A percentile compares a stretch with the other conserved stretches of the same genome.
Conservation (phyloP, 2,329 filamentous ascomycete genomes). For the Aspergillus sp. region DNA sequence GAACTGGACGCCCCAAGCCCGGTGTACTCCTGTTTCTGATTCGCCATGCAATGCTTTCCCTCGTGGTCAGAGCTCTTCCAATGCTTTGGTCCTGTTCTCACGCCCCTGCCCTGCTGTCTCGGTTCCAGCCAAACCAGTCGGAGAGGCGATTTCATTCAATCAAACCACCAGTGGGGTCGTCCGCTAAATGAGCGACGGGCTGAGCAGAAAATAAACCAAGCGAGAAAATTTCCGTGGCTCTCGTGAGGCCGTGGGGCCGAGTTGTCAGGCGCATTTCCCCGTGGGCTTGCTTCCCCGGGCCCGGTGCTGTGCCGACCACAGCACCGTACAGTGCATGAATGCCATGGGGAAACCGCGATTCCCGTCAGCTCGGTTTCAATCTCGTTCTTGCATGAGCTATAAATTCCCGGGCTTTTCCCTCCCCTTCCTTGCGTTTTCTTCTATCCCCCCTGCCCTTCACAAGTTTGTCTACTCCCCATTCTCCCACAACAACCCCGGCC, state of each 20-base stretch:
- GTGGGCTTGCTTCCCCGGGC: conserved; percentile 18
- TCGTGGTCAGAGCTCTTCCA: neutral
- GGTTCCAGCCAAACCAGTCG: neutral
- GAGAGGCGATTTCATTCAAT: neutral
- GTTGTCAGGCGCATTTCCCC: conserved; percentile 13
- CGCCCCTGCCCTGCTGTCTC: neutral
- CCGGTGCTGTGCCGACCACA: conserved; percentile 10
- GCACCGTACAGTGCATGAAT: neutral
- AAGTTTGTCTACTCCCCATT: neutral
- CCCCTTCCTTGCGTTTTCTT: neutral
- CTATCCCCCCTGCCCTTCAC: neutral
- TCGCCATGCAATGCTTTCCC: neutral
- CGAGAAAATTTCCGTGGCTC: neutral
- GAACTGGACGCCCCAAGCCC: neutral
- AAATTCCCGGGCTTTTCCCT: neutral
- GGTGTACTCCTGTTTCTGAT: neutral
- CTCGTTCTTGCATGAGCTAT: conserved; percentile 1
- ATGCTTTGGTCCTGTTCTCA: neutral
- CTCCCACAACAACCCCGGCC: neutral
- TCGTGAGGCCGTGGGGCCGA: conserved; percentile 8
- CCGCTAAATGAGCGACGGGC: neutral
- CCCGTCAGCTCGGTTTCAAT: neutral
- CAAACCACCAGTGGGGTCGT: neutral
- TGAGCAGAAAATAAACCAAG: neutral
- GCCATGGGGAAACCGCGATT: conserved; percentile 9